These are phyloP conservation scores for Mucor piriformis DNA, from an alignment of 371 early-diverging fungal genomes.

Conservation along the genomic window DNA sequence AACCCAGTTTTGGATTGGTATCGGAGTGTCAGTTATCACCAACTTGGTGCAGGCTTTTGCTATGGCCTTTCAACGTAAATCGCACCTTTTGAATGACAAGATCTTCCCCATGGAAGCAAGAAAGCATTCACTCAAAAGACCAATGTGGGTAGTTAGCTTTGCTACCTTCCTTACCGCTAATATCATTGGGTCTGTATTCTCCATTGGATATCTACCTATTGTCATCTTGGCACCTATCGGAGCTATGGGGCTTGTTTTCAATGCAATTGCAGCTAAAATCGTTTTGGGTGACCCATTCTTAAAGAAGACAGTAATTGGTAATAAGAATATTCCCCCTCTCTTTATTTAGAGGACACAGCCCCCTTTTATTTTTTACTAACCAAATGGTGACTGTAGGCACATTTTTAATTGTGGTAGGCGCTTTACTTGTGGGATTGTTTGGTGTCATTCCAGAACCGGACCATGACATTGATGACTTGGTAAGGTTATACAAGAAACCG, in stretches of 20 bases:
- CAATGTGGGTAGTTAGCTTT: conserved; percentile 53
- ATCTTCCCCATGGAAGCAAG: conserved; percentile 57
- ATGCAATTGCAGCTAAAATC: conserved; percentile 74
- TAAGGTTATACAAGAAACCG: conserved; percentile 70
- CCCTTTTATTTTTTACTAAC: background rate
- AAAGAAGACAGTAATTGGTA: conserved; percentile 60
- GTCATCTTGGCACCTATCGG: conserved; percentile 83
- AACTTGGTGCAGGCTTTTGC: conserved; percentile 62
- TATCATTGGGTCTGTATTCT: conserved; percentile 71
- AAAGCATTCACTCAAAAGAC: conserved; percentile 47
- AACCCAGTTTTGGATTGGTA: conserved; percentile 43
- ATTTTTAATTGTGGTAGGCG: conserved; percentile 69
- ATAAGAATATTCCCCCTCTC: too few relatives aligned
- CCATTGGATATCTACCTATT: conserved; percentile 83
- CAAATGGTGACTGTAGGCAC: conserved; percentile 54
- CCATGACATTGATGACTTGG: conserved; percentile 72
- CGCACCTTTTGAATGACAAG: conserved; percentile 62
- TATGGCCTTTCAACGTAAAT: conserved; percentile 74
- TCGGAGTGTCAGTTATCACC: conserved; percentile 44
- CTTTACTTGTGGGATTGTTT: conserved; percentile 73
- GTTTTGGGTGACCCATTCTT: conserved; percentile 71
- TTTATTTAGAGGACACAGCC: too few relatives aligned
- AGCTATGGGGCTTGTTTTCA: conserved; percentile 78
- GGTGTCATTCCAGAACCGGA: conserved; percentile 77
- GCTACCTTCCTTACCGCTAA: conserved; percentile 68